Percentiles rank a stretch among this genome's conserved stretches.
These are phyloP conservation scores for Sordariomycetes sp. DNA, from an alignment of 2,329 filamentous ascomycete species.

Conservation along the genomic window DNA sequence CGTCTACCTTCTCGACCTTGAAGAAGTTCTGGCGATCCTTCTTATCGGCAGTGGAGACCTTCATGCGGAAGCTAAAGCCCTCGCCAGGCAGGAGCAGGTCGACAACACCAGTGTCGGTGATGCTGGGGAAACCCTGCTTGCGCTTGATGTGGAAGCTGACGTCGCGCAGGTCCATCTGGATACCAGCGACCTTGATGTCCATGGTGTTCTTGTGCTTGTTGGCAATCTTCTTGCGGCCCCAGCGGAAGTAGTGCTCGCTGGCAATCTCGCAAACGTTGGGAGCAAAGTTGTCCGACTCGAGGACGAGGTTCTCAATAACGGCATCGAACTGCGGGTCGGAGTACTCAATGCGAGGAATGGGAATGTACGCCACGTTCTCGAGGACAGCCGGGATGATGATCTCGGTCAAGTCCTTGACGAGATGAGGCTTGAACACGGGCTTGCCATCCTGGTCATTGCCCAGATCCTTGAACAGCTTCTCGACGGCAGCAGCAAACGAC, in stretches of 20 bases:
- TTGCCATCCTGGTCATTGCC: constrained; percentile 81
- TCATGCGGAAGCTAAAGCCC: constrained; percentile 87
- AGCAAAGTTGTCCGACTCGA: constrained; percentile 95
- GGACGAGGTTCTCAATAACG: constrained; percentile 86
- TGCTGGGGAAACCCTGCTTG: constrained; percentile 83
- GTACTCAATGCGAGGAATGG: constrained; percentile 90
- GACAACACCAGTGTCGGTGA: constrained; percentile 81
- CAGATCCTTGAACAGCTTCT: constrained; percentile 82
- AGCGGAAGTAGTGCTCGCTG: constrained; percentile 90
- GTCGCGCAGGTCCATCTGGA: constrained; percentile 87
- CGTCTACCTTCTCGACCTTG: constrained; percentile 84
- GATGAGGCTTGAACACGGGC: constrained; percentile 81
- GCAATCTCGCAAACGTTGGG: constrained; percentile 84
- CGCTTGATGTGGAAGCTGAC: constrained; percentile 93
- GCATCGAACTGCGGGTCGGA: constrained; percentile 76
- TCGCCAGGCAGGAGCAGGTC: constrained; percentile 82
- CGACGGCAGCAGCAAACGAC: constrained; percentile 63
- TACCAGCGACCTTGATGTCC: constrained; percentile 76
- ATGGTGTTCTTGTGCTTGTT: constrained; percentile 75
- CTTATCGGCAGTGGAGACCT: constrained; percentile 71
- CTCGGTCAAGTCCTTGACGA: constrained; percentile 80
- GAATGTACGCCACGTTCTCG: constrained; percentile 80
- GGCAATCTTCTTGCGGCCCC: constrained; percentile 79
- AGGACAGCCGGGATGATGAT: constrained; percentile 78
- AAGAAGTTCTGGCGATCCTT: constrained; percentile 76